Conservation (phyloP, 2,329 filamentous ascomycete genomes). For the Epichloe bromicola region DNA sequence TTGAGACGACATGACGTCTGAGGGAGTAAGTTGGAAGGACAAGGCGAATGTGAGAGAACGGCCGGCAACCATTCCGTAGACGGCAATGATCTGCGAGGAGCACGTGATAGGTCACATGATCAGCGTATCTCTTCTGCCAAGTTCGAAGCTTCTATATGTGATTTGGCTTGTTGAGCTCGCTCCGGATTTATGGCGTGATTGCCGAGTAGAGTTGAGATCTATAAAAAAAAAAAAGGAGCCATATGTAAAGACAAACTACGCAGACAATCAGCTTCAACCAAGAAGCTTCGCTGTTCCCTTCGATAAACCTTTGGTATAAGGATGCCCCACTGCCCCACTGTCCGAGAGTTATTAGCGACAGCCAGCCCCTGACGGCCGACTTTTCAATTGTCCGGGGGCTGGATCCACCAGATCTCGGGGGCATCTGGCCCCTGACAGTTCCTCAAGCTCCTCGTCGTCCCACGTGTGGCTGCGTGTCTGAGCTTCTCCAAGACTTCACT, state of each 20-base stretch:
- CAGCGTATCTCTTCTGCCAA: neutral
- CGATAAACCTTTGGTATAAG: neutral
- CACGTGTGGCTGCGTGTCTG: neutral
- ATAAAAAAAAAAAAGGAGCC: no score
- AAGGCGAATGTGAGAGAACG: neutral
- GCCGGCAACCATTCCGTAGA: neutral
- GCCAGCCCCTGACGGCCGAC: neutral
- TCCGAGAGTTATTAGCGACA: neutral
- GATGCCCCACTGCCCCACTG: neutral
- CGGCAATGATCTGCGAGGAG: neutral
- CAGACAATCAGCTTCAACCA: neutral
- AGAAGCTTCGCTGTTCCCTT: neutral
- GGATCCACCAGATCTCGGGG: slow-evolving; percentile 4
- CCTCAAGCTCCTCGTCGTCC: neutral
- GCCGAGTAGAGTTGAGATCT: neutral
- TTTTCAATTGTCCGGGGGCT: neutral
- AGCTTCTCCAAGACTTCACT: neutral
- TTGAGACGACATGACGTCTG: neutral
- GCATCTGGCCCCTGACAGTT: neutral
- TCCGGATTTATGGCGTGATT: neutral
- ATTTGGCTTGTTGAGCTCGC: no score
- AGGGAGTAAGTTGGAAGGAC: neutral
- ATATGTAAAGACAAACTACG: neutral
- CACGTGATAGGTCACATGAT: neutral
- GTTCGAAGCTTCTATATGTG: no score